Conservation (phyloP, 805 yeast species). For the Starmerella roubikii region DNA sequence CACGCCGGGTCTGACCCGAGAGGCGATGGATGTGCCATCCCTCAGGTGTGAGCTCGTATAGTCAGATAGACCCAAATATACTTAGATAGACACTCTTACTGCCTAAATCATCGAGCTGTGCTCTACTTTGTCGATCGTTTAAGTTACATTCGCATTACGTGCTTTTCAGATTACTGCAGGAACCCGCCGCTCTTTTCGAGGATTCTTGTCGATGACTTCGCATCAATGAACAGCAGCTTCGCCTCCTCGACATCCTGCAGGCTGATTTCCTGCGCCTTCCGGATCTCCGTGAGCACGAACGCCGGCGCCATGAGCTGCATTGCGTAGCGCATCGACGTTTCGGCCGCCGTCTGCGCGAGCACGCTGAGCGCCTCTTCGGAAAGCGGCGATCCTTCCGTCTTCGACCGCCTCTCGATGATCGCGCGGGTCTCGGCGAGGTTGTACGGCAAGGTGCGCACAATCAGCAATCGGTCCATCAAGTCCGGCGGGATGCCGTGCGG, state of each 20-base stretch:
- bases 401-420: conserved; percentile 71
- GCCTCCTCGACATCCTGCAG: conserved; percentile 73
- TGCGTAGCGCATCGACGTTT: conserved; percentile 79
- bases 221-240: conserved; percentile 69
- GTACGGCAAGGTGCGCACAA: conserved; percentile 87
- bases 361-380: conserved; percentile 55
- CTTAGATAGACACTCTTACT: too few relatives aligned
- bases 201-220: conserved; percentile 62
- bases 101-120: too few relatives aligned
- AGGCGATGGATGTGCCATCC: conserved; percentile 72
- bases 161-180: neutral
- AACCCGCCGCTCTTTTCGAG: conserved; percentile 30
- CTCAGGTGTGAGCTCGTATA: conserved; percentile 33
- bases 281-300: conserved; percentile 62
- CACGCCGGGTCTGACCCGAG: conserved; percentile 68
- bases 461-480: conserved; percentile 77
- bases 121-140: too few relatives aligned
- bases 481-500: conserved; percentile 98
- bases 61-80: too few relatives aligned
- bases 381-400: conserved; percentile 58
- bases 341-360: conserved; percentile 59
- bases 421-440: conserved; percentile 63
- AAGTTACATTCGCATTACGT: neutral
- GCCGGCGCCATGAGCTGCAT: conserved; percentile 85
- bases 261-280: conserved; percentile 55